These are phyloP conservation scores for Eucommia ulmoides DNA, from an alignment of 257 asterid species.

Conservation along the genomic window DNA sequence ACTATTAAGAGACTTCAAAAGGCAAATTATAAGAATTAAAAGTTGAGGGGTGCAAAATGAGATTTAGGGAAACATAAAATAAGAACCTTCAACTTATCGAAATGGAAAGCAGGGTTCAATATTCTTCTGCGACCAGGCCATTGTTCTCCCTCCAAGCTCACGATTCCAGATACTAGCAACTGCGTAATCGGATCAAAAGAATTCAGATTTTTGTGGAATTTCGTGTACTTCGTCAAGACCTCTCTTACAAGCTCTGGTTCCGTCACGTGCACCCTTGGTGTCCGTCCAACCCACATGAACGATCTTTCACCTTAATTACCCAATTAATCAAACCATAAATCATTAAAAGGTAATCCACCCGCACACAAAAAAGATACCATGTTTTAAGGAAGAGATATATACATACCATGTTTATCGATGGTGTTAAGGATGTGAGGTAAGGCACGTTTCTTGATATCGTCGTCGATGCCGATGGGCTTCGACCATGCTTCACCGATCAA, in stretches of 20 bases:
- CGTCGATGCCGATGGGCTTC: neutral
- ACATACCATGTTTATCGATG: neutral
- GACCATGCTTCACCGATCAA: neutral
- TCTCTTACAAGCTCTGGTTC: neutral
- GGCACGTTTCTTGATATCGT: neutral
- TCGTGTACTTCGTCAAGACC: neutral
- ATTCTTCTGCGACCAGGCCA: neutral
- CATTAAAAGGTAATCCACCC: too few relatives aligned
- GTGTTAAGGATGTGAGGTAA: neutral
- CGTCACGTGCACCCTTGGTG: neutral
- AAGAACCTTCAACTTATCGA: neutral
- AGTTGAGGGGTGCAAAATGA: too few relatives aligned
- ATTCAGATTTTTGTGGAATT: neutral
- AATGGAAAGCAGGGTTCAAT: neutral
- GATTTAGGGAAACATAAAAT: too few relatives aligned
- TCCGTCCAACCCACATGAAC: neutral
- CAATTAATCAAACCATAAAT: too few relatives aligned
- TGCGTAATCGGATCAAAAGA: neutral
- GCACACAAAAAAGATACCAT: too few relatives aligned
- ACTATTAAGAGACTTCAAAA: too few relatives aligned
- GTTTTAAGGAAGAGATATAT: too few relatives aligned
- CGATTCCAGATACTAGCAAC: neutral
- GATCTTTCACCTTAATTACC: conserved; percentile 42
- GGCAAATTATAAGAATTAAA: too few relatives aligned
- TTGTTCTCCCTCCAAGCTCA: neutral